Percentiles rank a stretch among this genome's conserved stretches.
phyloP scores from a whole-genome alignment of 257 asterid genomes.

The Apocynum venetum region DNA sequence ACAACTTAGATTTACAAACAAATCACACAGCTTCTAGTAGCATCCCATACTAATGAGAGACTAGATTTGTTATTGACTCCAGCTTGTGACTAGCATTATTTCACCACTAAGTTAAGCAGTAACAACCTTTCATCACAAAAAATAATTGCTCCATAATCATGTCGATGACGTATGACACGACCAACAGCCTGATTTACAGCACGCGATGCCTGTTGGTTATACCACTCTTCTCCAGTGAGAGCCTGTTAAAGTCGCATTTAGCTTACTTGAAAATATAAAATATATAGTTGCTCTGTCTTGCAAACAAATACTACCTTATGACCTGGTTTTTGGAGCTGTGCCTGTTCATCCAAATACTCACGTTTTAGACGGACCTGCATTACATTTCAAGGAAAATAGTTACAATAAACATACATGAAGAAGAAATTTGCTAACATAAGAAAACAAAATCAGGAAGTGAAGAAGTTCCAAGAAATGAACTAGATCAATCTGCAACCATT shows the following conservation, averaged over 20 bases:
- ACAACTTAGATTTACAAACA: neutral
- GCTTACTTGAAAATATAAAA: constrained; percentile 17
- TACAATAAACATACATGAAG: neutral
- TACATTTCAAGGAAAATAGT: constrained; percentile 20
- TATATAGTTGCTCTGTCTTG: constrained; percentile 1
- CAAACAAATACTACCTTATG: constrained; percentile 49
- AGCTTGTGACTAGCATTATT: constrained; percentile 4
- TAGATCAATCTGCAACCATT: neutral
- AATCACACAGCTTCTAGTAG: neutral
- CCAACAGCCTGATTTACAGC: constrained; percentile 99
- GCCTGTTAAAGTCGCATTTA: constrained; percentile 40
- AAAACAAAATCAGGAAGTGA: neutral
- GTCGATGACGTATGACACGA: constrained; percentile 94
- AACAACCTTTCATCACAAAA: constrained; percentile 90
- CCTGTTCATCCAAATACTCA: constrained; percentile 84
- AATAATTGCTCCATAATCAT: constrained; percentile 97
- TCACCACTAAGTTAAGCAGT: constrained; percentile 13
- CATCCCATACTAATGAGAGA: neutral
- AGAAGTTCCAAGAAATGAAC: neutral
- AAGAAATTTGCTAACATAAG: neutral
- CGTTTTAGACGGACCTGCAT: constrained; percentile 94
- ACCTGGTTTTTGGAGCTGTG: constrained; percentile 38
- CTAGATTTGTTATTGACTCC: neutral
- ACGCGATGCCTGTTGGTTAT: constrained; percentile 89
- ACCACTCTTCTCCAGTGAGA: constrained; percentile 95